phyloP scores from a whole-genome alignment of 164 flowering plant genomes.

The Macadamia tetraphylla region DNA sequence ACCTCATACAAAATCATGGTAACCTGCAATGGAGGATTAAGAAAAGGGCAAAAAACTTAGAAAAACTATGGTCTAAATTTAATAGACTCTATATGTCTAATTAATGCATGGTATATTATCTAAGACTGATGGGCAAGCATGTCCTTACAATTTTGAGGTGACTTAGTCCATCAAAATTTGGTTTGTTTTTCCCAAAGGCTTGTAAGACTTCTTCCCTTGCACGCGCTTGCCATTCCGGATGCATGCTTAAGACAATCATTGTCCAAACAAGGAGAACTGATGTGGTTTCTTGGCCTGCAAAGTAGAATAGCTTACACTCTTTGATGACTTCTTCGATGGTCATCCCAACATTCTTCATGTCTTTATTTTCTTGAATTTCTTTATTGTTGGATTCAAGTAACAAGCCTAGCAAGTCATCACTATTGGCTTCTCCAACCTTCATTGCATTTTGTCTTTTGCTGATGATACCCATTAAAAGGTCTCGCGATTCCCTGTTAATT shows the following conservation, averaged over 20 bases:
- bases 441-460: not conserved
- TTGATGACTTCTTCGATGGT: too few relatives aligned
- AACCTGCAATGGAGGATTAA: too few relatives aligned
- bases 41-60: too few relatives aligned
- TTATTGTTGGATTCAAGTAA: too few relatives aligned
- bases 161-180: slow-evolving; percentile 8
- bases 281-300: slow-evolving; percentile 15
- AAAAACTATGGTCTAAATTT: too few relatives aligned
- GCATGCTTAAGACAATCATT: slow-evolving; percentile 8
- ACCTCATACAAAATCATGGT: too few relatives aligned
- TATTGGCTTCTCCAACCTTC: not conserved
- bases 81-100: too few relatives aligned
- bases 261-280: slow-evolving; percentile 14
- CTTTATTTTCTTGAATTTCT: too few relatives aligned
- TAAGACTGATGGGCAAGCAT: not conserved
- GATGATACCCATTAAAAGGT: not conserved
- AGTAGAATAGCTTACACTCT: too few relatives aligned
- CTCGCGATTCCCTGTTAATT: not conserved
- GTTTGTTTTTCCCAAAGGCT: slow-evolving; percentile 11
- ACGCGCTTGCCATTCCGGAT: slow-evolving; percentile 12
- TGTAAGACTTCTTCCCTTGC: slow-evolving; percentile 14
- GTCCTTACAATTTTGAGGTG: slow-evolving; percentile 14
- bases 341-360: too few relatives aligned
- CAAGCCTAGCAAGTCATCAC: not conserved
- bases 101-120: slow-evolving; percentile 7